phyloP scores from a whole-genome alignment of 1,139 yeast genomes.

The Groenewaldozyma auringiensis region DNA sequence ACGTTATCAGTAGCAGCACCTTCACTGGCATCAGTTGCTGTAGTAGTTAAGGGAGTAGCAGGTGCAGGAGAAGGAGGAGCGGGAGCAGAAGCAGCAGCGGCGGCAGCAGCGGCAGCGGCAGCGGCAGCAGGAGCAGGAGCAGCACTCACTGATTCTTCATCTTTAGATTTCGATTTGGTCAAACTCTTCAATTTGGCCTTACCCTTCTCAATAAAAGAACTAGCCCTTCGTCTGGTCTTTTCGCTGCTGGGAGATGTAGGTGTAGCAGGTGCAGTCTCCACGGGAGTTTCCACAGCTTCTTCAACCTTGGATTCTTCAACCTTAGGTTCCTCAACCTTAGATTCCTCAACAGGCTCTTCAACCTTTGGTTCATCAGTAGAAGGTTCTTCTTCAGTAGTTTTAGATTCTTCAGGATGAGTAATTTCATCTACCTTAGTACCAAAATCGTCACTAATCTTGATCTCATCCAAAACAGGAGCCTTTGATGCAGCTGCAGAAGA shows the following conservation, averaged over 20 bases:
- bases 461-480: constrained; percentile 1
- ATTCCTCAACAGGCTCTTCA: constrained; percentile 11
- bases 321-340: constrained; percentile 4
- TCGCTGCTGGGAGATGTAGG: constrained; percentile 1
- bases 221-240: not conserved
- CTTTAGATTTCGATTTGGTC: not conserved
- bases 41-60: constrained; percentile 3
- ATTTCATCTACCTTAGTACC: constrained; percentile 6
- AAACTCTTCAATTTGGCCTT: constrained; percentile 1
- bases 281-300: not conserved
- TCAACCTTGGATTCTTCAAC: constrained; percentile 4
- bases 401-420: constrained; percentile 10
- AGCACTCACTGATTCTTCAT: not conserved
- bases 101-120: constrained; percentile 3
- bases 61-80: constrained; percentile 4
- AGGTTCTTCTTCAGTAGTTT: constrained; percentile 8
- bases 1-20: constrained; percentile 1
- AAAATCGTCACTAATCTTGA: constrained; percentile 11
- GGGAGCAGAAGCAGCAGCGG: constrained; percentile 1
- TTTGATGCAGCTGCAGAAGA: constrained; percentile 5
- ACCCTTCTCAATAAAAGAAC: not conserved
- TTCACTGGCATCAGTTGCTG: not conserved
- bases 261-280: not conserved
- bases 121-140: constrained; percentile 1
- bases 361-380: constrained; percentile 7